Percentiles rank a stretch among this genome's conserved stretches.
Evolutionary conservation across 306 rosid genomes (phyloP).

Genomic region (Acacia acuminata): DNA sequence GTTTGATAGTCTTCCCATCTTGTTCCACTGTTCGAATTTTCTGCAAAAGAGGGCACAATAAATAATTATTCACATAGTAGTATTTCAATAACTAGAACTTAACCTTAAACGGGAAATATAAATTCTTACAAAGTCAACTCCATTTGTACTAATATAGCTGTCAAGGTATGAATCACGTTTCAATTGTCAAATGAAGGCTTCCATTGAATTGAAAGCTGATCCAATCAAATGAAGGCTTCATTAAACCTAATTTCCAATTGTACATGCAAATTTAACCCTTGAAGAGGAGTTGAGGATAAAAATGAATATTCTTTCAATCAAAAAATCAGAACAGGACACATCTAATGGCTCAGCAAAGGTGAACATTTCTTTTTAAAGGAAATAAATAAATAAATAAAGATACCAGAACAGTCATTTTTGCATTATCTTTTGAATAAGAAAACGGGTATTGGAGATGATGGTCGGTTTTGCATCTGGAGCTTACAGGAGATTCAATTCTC

Average conservation of each 20-base stretch:
- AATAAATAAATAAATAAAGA: not conserved
- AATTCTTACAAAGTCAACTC: no score
- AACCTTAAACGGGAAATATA: no score
- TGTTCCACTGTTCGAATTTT: no score
- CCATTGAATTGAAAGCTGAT: not conserved
- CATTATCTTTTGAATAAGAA: slow-evolving; percentile 70
- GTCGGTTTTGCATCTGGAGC: slow-evolving; percentile 67
- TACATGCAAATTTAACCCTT: not conserved
- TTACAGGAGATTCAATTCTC: slow-evolving; percentile 79
- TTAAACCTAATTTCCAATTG: not conserved
- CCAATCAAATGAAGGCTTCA: not conserved
- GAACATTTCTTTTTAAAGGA: not conserved
- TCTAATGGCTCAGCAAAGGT: not conserved
- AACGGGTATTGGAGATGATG: slow-evolving; percentile 68
- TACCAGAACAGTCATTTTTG: not conserved
- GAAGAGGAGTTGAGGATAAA: not conserved
- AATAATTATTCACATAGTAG: no score
- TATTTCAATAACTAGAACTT: no score
- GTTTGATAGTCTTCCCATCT: no score
- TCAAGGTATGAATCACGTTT: no score
- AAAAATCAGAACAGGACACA: not conserved
- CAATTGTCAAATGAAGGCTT: no score
- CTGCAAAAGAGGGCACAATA: no score
- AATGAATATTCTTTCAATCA: not conserved
- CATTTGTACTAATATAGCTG: no score